A percentile compares a stretch with the other conserved stretches of the same genome.
phyloP scores from a whole-genome alignment of 2,329 filamentous ascomycete genomes.

The Talaromyces sp. region DNA sequence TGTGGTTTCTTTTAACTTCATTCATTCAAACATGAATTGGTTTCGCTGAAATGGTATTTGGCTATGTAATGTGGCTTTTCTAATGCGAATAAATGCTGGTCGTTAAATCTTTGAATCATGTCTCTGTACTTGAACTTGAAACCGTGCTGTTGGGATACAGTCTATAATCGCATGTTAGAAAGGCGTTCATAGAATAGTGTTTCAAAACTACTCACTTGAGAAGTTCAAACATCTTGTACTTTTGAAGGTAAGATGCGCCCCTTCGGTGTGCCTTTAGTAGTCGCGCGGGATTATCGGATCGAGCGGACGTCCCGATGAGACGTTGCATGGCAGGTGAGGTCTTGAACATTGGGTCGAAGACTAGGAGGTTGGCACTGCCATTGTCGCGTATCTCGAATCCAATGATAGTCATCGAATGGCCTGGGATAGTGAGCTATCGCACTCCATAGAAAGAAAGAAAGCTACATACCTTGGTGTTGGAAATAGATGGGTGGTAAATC shows the following conservation, averaged over 20 bases:
- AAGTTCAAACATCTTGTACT: conserved; percentile 77
- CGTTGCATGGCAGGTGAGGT: conserved; percentile 66
- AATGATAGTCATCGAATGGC: conserved; percentile 88
- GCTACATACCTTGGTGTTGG: conserved; percentile 69
- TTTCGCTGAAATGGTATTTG: too few relatives aligned
- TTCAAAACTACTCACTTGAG: conserved; percentile 58
- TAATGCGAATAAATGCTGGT: too few relatives aligned
- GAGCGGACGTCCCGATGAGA: conserved; percentile 52
- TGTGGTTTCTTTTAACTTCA: too few relatives aligned
- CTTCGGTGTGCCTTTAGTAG: conserved; percentile 75
- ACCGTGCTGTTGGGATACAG: neutral
- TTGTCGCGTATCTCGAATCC: conserved; percentile 73
- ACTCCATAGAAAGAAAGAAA: neutral
- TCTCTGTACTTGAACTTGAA: neutral
- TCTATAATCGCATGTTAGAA: neutral
- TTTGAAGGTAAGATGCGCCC: conserved; percentile 66
- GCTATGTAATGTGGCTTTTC: too few relatives aligned
- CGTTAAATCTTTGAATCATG: too few relatives aligned
- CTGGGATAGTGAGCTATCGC: conserved; percentile 40
- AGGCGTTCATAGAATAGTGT: too few relatives aligned
- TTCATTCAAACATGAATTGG: too few relatives aligned
- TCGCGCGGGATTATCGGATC: conserved; percentile 51
- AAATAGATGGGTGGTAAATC: conserved; percentile 82
- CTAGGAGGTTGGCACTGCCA: conserved; percentile 70
- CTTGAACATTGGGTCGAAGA: conserved; percentile 85